Evolutionary conservation across 495 filamentous ascomycete genomes (phyloP).

Genomic region (Trypethelium eluteriae): DNA sequence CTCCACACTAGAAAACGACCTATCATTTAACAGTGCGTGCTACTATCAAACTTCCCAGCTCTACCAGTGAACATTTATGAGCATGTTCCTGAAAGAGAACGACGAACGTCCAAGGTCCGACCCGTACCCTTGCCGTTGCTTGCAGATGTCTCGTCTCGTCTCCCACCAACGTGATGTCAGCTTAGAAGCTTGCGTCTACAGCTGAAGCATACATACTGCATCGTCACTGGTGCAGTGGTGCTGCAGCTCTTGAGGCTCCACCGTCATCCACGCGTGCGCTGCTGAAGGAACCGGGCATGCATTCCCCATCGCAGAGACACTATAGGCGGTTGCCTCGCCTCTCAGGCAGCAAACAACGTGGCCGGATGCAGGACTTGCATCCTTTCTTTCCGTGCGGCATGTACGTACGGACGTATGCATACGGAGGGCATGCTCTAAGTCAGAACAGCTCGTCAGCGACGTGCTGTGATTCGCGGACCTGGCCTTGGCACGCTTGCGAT

Average conservation of each 20-base stretch:
- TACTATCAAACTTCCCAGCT: not conserved
- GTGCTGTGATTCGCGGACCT: not conserved
- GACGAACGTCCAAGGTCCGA: not conserved
- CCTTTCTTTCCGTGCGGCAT: not conserved
- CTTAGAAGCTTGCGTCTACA: not conserved
- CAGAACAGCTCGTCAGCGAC: not conserved
- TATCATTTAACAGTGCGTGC: not conserved
- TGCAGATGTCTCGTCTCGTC: not conserved
- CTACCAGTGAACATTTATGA: no score
- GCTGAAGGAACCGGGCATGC: constrained; percentile 11
- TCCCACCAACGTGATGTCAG: not conserved
- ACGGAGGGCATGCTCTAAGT: no score
- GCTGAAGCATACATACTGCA: constrained; percentile 8
- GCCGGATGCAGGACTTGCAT: not conserved
- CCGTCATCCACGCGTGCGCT: not conserved
- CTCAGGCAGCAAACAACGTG: not conserved
- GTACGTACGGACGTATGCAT: no score
- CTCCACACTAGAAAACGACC: not conserved
- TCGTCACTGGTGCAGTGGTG: not conserved
- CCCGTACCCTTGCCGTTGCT: no score
- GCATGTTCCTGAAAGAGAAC: not conserved
- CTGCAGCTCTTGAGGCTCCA: constrained; percentile 4
- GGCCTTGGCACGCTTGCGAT: not conserved
- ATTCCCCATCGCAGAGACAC: not conserved
- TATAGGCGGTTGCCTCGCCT: not conserved